These are phyloP conservation scores for Globisporangium solare DNA, from an alignment of 352 stramenopile species.

Conservation along the genomic window DNA sequence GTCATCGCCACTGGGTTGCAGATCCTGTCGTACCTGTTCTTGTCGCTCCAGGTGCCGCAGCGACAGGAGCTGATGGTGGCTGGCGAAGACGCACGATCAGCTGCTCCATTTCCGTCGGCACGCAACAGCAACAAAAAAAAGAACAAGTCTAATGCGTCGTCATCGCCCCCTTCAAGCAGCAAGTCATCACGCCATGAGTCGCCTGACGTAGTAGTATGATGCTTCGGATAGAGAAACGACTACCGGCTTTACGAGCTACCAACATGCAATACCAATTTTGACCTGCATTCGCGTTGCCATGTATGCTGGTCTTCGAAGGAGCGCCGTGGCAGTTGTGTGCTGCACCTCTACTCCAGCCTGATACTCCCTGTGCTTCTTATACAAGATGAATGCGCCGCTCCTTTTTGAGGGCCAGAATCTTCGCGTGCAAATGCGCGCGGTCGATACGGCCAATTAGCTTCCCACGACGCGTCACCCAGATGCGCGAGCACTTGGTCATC, in stretches of 20 bases:
- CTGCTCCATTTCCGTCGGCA: not conserved
- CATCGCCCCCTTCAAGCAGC: no score
- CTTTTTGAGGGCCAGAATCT: slow-evolving; percentile 28
- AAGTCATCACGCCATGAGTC: no score
- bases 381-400: slow-evolving; percentile 12
- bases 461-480: slow-evolving; percentile 54
- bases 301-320: no score
- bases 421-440: slow-evolving; percentile 35
- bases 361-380: slow-evolving; percentile 1
- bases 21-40: slow-evolving; percentile 57
- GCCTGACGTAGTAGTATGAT: no score
- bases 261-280: no score
- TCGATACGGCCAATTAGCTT: slow-evolving; percentile 48
- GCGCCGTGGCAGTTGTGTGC: no score
- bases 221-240: no score
- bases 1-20: slow-evolving; percentile 49
- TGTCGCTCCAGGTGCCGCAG: slow-evolving; percentile 59
- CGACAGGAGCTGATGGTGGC: slow-evolving; percentile 28
- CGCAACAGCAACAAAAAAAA: no score
- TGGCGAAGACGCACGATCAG: not conserved
- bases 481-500: slow-evolving; percentile 60
- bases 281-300: no score
- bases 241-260: no score
- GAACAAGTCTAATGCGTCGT: no score
- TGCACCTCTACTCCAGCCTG: no score